Conservation (phyloP, 495 filamentous ascomycete genomes). For the Aspergillus conjunctus region DNA sequence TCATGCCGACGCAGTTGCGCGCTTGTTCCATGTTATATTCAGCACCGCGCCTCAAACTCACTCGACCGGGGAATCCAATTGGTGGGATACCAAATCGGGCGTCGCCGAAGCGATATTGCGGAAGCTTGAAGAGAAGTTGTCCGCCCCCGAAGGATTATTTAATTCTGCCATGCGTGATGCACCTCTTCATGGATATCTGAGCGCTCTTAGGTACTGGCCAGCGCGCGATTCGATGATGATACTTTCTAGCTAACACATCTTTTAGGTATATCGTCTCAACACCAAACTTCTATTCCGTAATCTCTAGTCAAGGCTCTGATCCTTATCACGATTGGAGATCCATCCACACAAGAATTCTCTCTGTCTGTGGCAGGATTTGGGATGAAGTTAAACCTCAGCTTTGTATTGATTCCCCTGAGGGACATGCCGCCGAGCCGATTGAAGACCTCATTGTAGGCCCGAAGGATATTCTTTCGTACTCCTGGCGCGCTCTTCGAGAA, state of each 20-base stretch:
- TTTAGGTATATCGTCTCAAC: conserved; percentile 48
- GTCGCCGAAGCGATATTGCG: conserved; percentile 50
- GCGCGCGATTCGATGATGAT: background rate
- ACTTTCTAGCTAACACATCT: conserved; percentile 18
- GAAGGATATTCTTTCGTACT: conserved; percentile 89
- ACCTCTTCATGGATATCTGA: conserved; percentile 71
- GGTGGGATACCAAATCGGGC: conserved; percentile 41
- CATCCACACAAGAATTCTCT: conserved; percentile 59
- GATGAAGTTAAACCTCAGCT: conserved; percentile 68
- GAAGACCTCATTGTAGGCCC: conserved; percentile 69
- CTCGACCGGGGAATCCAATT: conserved; percentile 21
- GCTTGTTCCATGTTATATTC: conserved; percentile 56
- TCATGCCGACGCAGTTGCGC: conserved; percentile 81
- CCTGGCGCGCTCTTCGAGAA: conserved; percentile 89
- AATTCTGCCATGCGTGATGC: conserved; percentile 61
- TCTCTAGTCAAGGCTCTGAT: conserved; percentile 26
- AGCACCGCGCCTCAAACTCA: conserved; percentile 36
- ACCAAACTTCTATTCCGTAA: conserved; percentile 39
- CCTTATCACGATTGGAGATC: conserved; percentile 33
- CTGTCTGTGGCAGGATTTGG: conserved; percentile 69
- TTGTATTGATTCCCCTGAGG: conserved; percentile 91
- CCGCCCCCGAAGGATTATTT: conserved; percentile 57
- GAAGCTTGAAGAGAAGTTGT: conserved; percentile 59
- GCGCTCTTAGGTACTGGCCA: conserved; percentile 56
- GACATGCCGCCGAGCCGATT: conserved; percentile 72